phyloP scores from a whole-genome alignment of 108 stramenopile genomes.

The Skeletonema menzelii region DNA sequence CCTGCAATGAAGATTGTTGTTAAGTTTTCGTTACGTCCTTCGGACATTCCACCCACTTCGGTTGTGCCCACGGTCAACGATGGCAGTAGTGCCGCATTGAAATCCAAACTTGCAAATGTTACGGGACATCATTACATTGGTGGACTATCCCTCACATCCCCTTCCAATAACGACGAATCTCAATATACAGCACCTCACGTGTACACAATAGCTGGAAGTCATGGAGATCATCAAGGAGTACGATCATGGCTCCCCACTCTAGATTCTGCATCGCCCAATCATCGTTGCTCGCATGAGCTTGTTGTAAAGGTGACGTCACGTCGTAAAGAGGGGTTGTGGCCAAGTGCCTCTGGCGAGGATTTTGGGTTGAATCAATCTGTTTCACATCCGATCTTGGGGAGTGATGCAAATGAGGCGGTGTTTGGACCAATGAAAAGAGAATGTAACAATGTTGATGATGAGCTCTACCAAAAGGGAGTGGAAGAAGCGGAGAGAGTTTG shows the following conservation, averaged over 20 bases:
- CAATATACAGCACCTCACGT: constrained; percentile 61
- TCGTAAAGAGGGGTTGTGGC: constrained; percentile 58
- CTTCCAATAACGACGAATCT: constrained; percentile 6
- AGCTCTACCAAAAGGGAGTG: constrained; percentile 17
- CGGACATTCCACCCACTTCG: constrained; percentile 4
- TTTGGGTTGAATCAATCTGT: constrained; percentile 60
- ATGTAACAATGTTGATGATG: not conserved
- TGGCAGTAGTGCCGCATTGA: not conserved
- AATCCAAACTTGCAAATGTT: constrained; percentile 9
- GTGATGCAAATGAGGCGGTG: constrained; percentile 9
- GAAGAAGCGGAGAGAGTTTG: constrained; percentile 45
- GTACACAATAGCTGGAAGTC: constrained; percentile 73
- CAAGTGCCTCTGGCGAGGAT: constrained; percentile 75
- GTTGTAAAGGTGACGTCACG: constrained; percentile 65
- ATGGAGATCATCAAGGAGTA: constrained; percentile 84
- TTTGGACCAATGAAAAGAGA: constrained; percentile 9
- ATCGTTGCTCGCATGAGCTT: constrained; percentile 71
- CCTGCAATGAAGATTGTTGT: constrained; percentile 44
- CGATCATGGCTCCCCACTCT: constrained; percentile 80
- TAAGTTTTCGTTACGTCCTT: constrained; percentile 36
- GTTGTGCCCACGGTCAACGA: not conserved
- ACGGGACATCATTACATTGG: constrained; percentile 50
- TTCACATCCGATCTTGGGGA: constrained; percentile 50
- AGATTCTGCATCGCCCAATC: constrained; percentile 73
- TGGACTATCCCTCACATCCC: constrained; percentile 35